Evolutionary conservation across 805 yeast species (phyloP).

Genomic region (Schwanniomyces sp.): DNA sequence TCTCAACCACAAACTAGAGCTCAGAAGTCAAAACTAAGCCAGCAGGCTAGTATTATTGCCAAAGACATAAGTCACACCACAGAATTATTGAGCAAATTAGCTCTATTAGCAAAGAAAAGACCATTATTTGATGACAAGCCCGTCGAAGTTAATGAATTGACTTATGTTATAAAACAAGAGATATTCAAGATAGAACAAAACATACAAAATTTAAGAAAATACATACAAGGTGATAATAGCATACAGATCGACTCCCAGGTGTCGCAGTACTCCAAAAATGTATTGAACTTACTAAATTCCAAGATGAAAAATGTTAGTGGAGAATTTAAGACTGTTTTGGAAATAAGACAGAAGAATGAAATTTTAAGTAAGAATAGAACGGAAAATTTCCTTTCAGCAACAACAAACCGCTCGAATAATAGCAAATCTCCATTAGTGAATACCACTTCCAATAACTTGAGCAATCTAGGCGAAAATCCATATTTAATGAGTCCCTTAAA

Average conservation of each 20-base stretch:
- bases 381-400: slow-evolving; percentile 71
- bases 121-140: slow-evolving; percentile 94
- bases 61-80: slow-evolving; percentile 87
- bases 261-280: slow-evolving; percentile 76
- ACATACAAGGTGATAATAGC: slow-evolving; percentile 45
- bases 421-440: slow-evolving; percentile 25
- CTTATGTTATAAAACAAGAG: slow-evolving; percentile 84
- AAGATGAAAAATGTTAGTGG: slow-evolving; percentile 91
- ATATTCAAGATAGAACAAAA: slow-evolving; percentile 76
- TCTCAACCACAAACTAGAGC: slow-evolving; percentile 19
- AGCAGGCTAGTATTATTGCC: slow-evolving; percentile 80
- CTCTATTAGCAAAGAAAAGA: slow-evolving; percentile 82
- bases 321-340: slow-evolving; percentile 86
- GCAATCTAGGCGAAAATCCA: slow-evolving; percentile 39
- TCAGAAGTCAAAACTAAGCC: slow-evolving; percentile 40
- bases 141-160: slow-evolving; percentile 87
- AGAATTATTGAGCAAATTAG: slow-evolving; percentile 74
- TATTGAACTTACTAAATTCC: slow-evolving; percentile 81
- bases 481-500: slow-evolving; percentile 19
- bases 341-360: slow-evolving; percentile 81
- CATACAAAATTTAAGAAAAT: slow-evolving; percentile 60
- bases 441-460: slow-evolving; percentile 11
- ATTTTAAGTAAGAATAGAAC: slow-evolving; percentile 76
- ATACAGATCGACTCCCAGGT: slow-evolving; percentile 57
- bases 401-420: slow-evolving; percentile 25